These are phyloP conservation scores for Hypoxylon rubiginosum DNA, from an alignment of 2,329 filamentous ascomycete genomes.

Conservation along the genomic window DNA sequence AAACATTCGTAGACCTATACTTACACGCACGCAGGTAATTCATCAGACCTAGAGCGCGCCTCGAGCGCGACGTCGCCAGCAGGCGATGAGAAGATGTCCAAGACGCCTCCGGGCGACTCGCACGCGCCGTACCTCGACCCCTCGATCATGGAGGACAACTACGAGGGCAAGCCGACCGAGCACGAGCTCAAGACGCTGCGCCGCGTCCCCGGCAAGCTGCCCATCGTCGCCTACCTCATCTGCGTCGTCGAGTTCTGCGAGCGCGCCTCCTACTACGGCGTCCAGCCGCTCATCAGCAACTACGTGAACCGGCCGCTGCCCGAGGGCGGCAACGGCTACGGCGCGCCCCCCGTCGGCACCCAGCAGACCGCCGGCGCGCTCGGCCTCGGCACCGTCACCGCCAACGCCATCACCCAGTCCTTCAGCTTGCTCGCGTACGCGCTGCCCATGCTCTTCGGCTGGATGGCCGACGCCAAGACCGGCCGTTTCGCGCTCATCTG, in stretches of 20 bases:
- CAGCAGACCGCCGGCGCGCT: slow-evolving; percentile 70
- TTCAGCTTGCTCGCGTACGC: slow-evolving; percentile 71
- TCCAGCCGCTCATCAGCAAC: slow-evolving; percentile 68
- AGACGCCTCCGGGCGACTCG: slow-evolving; percentile 30
- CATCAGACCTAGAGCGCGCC: slow-evolving; percentile 33
- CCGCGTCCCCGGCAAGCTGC: slow-evolving; percentile 63
- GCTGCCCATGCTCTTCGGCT: slow-evolving; percentile 67
- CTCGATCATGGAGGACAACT: slow-evolving; percentile 47
- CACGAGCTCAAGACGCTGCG: slow-evolving; percentile 58
- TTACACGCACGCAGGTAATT: slow-evolving; percentile 23
- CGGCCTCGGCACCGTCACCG: slow-evolving; percentile 67
- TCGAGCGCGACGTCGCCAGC: slow-evolving; percentile 21
- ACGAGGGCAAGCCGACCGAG: slow-evolving; percentile 59
- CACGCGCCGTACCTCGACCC: slow-evolving; percentile 48
- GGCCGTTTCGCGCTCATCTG: slow-evolving; percentile 81
- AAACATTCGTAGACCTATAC: not conserved
- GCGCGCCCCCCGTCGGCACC: slow-evolving; percentile 56
- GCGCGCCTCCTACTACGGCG: slow-evolving; percentile 71
- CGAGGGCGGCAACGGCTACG: slow-evolving; percentile 60
- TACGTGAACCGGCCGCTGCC: slow-evolving; percentile 73
- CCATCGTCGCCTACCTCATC: slow-evolving; percentile 67
- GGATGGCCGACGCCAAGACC: slow-evolving; percentile 75
- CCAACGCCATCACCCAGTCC: slow-evolving; percentile 66
- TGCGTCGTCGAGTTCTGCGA: slow-evolving; percentile 73
- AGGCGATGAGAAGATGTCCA: slow-evolving; percentile 35